A percentile compares a stretch with the other conserved stretches of the same genome.
Conservation (phyloP, 495 filamentous ascomycete species). For the Penicillium tannophilum region DNA sequence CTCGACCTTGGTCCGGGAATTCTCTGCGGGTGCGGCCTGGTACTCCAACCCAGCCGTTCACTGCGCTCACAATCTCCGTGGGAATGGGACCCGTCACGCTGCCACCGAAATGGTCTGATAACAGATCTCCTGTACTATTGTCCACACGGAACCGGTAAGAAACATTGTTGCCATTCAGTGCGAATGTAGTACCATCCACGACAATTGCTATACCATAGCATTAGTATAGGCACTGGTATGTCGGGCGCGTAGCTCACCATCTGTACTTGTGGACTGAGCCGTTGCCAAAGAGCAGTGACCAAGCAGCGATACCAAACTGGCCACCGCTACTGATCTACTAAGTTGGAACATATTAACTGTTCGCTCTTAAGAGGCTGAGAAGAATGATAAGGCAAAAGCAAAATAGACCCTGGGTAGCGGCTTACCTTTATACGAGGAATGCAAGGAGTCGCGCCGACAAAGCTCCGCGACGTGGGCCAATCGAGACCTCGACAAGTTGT, state of each 20-base stretch:
- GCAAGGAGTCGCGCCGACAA: neutral
- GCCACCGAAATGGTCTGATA: slow-evolving; percentile 55
- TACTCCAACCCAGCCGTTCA: slow-evolving; percentile 49
- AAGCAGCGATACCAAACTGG: neutral
- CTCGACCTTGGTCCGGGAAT: slow-evolving; percentile 57
- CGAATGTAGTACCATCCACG: slow-evolving; percentile 48
- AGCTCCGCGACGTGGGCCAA: neutral
- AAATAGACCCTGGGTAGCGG: neutral
- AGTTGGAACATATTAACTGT: neutral
- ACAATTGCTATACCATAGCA: slow-evolving; percentile 33
- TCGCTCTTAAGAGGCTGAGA: neutral
- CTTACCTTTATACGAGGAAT: slow-evolving; percentile 4
- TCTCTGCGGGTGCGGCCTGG: slow-evolving; percentile 53
- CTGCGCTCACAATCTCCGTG: slow-evolving; percentile 36
- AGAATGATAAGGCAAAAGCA: neutral
- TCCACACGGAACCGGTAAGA: slow-evolving; percentile 60
- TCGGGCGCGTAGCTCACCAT: neutral
- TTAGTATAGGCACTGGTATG: slow-evolving; percentile 1
- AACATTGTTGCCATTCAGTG: slow-evolving; percentile 49
- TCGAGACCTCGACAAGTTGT: neutral
- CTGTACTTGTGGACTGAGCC: neutral
- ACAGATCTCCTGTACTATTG: slow-evolving; percentile 47
- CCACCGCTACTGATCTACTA: neutral
- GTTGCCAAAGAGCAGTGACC: neutral
- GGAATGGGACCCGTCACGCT: slow-evolving; percentile 39